These are phyloP conservation scores for Penicillium taxi DNA, from an alignment of 495 filamentous ascomycete species.

Conservation along the genomic window DNA sequence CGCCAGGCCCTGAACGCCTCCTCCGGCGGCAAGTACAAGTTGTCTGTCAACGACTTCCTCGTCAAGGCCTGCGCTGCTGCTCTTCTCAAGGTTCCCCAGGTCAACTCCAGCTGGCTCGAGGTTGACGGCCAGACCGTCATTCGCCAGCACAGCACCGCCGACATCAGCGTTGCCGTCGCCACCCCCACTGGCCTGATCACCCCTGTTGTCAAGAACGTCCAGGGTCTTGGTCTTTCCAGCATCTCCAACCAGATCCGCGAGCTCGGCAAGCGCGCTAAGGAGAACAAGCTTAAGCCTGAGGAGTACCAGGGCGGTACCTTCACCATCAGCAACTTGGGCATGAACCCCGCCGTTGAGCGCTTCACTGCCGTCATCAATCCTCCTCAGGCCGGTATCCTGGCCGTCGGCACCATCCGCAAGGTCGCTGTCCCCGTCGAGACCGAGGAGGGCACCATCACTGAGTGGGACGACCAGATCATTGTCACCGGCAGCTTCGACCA, in stretches of 20 bases:
- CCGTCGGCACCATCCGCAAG: conserved; percentile 90
- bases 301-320: conserved; percentile 99
- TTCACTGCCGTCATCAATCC: conserved; percentile 99
- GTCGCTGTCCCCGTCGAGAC: conserved; percentile 81
- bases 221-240: conserved; percentile 70
- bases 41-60: conserved; percentile 98
- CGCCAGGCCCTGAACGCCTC: conserved; percentile 87
- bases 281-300: conserved; percentile 98
- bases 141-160: conserved; percentile 83
- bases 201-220: conserved; percentile 85
- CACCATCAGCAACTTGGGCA: conserved; percentile 99
- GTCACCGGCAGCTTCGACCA: conserved; percentile 96
- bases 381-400: conserved; percentile 91
- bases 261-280: conserved; percentile 87
- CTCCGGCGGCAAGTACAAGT: conserved; percentile 89
- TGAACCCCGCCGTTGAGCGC: conserved; percentile 92
- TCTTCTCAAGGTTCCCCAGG: conserved; percentile 84
- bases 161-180: conserved; percentile 89
- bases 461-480: conserved; percentile 96
- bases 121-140: conserved; percentile 68
- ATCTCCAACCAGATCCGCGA: conserved; percentile 90
- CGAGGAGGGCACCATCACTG: conserved; percentile 71
- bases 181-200: conserved; percentile 95
- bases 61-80: conserved; percentile 91
- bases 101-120: conserved; percentile 91